Conservation (phyloP, 73 alveolate genomes). For the Breviolum minutum region DNA sequence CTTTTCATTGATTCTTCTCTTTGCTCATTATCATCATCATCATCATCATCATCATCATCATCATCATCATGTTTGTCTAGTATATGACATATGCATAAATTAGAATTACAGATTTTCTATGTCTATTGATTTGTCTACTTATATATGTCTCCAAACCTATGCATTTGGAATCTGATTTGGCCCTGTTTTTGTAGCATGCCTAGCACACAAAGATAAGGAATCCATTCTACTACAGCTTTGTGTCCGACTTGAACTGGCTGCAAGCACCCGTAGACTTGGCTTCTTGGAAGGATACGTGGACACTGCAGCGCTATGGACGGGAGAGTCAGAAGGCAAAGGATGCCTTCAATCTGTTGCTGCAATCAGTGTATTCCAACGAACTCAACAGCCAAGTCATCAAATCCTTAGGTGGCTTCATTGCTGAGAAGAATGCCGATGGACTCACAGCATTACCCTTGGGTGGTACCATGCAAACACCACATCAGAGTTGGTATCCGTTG, state of each 20-base stretch:
- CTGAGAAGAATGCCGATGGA: constrained; percentile 81
- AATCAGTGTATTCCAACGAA: constrained; percentile 50
- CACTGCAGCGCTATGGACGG: constrained; percentile 85
- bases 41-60: too few species aligned
- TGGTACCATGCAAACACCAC: constrained; percentile 27
- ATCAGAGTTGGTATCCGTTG: constrained; percentile 48
- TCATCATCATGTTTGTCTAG: neutral
- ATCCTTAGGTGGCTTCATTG: constrained; percentile 30
- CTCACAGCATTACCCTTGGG: constrained; percentile 72
- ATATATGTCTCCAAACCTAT: too few species aligned
- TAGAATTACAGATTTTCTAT: too few species aligned
- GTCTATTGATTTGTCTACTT: too few species aligned
- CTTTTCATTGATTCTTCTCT: neutral
- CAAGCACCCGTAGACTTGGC: constrained; percentile 38
- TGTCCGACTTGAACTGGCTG: constrained; percentile 66
- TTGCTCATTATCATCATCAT: neutral
- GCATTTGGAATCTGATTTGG: too few species aligned
- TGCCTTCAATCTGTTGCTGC: constrained; percentile 50
- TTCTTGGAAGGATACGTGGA: constrained; percentile 50
- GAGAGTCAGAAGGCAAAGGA: neutral
- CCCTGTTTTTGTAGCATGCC: neutral
- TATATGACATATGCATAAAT: too few species aligned
- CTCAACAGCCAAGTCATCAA: constrained; percentile 28
- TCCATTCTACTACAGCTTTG: constrained; percentile 83
- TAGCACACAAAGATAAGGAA: neutral